A percentile compares a stretch with the other conserved stretches of the same genome.
Evolutionary conservation across 768 basidiomycete genomes (phyloP).

Genomic region (Termitomyces sp.): DNA sequence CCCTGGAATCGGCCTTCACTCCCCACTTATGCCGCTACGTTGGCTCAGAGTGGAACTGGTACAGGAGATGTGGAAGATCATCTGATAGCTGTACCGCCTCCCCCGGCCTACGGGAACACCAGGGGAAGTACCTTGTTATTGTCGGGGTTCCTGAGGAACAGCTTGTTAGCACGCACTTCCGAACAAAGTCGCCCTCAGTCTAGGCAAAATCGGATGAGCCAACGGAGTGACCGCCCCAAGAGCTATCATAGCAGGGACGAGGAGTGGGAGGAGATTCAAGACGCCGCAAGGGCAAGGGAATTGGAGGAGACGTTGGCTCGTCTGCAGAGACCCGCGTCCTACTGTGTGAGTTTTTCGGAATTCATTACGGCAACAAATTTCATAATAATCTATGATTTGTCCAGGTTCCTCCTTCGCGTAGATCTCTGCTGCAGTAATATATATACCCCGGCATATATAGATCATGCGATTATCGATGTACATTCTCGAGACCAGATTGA

Average conservation of each 20-base stretch:
- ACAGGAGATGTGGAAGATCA: slow-evolving; percentile 78
- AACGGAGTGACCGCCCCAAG: slow-evolving; percentile 38
- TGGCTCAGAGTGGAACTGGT: slow-evolving; percentile 65
- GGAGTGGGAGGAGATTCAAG: slow-evolving; percentile 52
- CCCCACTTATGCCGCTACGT: slow-evolving; percentile 67
- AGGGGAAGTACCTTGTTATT: slow-evolving; percentile 66
- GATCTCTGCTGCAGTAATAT: neutral
- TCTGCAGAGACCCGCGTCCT: slow-evolving; percentile 30
- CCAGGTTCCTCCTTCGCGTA: neutral
- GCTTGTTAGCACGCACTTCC: slow-evolving; percentile 43
- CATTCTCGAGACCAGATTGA: neutral
- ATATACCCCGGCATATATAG: neutral
- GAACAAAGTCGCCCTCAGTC: slow-evolving; percentile 33
- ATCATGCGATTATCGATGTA: neutral
- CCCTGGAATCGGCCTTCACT: slow-evolving; percentile 73
- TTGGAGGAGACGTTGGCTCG: slow-evolving; percentile 56
- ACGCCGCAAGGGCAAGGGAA: slow-evolving; percentile 48
- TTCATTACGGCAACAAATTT: neutral
- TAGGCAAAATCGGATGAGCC: slow-evolving; percentile 29
- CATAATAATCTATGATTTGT: neutral
- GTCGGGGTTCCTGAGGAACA: slow-evolving; percentile 46
- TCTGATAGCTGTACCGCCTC: slow-evolving; percentile 63
- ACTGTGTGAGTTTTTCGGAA: slow-evolving; percentile 4
- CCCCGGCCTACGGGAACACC: slow-evolving; percentile 76
- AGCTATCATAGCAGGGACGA: slow-evolving; percentile 56